These are phyloP conservation scores for Dacryopinax primogenitus DNA, from an alignment of 768 basidiomycete genomes.

Conservation along the genomic window DNA sequence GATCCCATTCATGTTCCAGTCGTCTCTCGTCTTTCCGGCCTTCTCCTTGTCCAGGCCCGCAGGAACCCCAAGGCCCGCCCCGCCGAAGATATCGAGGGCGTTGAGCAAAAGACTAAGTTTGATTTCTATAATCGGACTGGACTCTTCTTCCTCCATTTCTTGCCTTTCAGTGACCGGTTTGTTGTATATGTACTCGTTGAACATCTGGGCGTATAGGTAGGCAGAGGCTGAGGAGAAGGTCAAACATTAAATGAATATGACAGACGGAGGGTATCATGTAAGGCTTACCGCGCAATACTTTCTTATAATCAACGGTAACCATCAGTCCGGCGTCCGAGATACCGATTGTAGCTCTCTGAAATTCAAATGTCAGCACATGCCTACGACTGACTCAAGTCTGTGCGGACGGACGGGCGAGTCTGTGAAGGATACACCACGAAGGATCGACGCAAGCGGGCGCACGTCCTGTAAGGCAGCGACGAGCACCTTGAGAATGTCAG, in stretches of 20 bases:
- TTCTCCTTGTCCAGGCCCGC: slow-evolving; percentile 34
- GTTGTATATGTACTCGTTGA: slow-evolving; percentile 63
- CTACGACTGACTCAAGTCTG: no score
- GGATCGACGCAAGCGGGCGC: slow-evolving; percentile 59
- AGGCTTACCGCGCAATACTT: slow-evolving; percentile 58
- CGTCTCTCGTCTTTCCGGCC: slow-evolving; percentile 28
- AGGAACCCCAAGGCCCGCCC: slow-evolving; percentile 38
- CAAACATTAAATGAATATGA: no score
- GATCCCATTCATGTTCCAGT: slow-evolving; percentile 25
- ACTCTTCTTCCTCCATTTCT: slow-evolving; percentile 24
- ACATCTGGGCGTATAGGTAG: slow-evolving; percentile 63
- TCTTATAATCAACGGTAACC: slow-evolving; percentile 74
- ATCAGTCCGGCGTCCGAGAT: slow-evolving; percentile 58
- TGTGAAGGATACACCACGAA: slow-evolving; percentile 71
- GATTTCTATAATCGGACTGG: slow-evolving; percentile 58
- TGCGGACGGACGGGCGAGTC: background rate
- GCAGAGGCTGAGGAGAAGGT: slow-evolving; percentile 52
- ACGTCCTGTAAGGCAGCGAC: slow-evolving; percentile 44
- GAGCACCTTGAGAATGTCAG: slow-evolving; percentile 21
- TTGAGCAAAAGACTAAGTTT: slow-evolving; percentile 74
- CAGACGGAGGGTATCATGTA: background rate
- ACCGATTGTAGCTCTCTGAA: slow-evolving; percentile 56
- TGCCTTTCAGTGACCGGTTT: slow-evolving; percentile 27
- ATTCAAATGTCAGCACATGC: slow-evolving; percentile 11
- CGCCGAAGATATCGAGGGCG: slow-evolving; percentile 87